Evolutionary conservation across 495 filamentous ascomycete species (phyloP).

Genomic region (Aspergillus cavernicola): DNA sequence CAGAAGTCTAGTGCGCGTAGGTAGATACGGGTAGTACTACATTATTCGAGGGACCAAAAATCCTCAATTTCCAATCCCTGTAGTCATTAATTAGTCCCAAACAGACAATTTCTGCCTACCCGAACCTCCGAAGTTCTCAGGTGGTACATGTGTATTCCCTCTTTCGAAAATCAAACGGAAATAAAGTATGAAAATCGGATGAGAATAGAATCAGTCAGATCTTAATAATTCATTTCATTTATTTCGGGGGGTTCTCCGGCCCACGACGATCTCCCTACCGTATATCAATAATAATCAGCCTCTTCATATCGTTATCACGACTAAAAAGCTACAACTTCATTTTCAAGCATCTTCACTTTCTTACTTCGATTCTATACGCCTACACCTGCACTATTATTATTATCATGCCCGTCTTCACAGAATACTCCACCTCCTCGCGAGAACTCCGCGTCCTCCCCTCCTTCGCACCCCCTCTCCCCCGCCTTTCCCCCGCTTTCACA

Average conservation of each 20-base stretch:
- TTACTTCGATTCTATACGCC: no score
- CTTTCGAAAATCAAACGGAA: no score
- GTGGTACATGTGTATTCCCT: no score
- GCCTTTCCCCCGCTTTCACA: slow-evolving; percentile 20
- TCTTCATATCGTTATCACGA: not conserved
- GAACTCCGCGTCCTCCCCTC: slow-evolving; percentile 41
- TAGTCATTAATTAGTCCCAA: no score
- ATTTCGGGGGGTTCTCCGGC: not conserved
- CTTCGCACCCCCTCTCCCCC: slow-evolving; percentile 40
- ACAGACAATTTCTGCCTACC: no score
- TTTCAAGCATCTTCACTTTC: not conserved
- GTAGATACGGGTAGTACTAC: no score
- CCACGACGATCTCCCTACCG: not conserved
- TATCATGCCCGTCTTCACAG: slow-evolving; percentile 45
- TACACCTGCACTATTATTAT: no score
- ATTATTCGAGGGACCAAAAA: no score
- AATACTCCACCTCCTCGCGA: slow-evolving; percentile 34
- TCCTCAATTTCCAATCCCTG: no score
- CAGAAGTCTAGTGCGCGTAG: no score
- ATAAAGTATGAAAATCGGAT: not conserved
- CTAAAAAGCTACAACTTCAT: no score
- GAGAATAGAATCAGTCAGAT: not conserved
- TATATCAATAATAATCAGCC: not conserved
- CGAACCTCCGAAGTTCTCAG: no score
- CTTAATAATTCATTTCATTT: not conserved